Evolutionary conservation across 1,284 basidiomycete species (phyloP), one percentile per base, ranked within the genome.

Genomic region (Trichosporon coremiiforme): DNA sequence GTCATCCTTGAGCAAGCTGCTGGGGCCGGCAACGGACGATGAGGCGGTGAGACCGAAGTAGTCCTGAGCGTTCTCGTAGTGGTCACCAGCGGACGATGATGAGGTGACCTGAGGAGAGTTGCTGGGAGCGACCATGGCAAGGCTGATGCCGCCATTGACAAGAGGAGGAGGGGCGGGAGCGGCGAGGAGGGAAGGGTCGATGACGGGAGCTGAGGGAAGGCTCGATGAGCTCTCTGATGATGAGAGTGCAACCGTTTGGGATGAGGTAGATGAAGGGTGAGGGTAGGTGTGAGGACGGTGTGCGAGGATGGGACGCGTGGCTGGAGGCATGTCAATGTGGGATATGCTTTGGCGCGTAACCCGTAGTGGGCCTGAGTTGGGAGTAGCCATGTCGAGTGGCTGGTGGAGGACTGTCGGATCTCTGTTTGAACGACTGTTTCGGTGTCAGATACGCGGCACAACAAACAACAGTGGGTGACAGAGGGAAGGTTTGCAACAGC

Each of bases 331-430:
- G 57, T n/a, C 57, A 33, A n/a, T 33, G 57, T 62, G 29, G 57
- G 57, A n/a, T 33, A 62, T 17, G 57, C 57, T 62, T n/a, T 62
- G 57, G 57, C 57, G 29, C 31, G 57, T 31, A 35, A 33, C 57
- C 57, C 29, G 57, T 62, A 33, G 31, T 31, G 57, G 57, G 17
- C 57, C 31, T 17, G 57, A 62, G 57, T 62, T 33, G 7, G 57
- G 57, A 62, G 57, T 33, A 6, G 29, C 57, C 57, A 62, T 62
- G 31, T 33, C 15, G 33, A 35, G 31, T 62, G 57, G 57, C 57
- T 17, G 57, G 31, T 33, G 29, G 57, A 33, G 29, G 57, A 35
- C 12, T 33, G 29, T 35, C 57, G 31, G 57, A 33, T 62, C 57
- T n/a, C 9, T 31, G 17, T 35, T 31, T 62, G 20, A 33, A 9